Percentiles rank a stretch among this genome's conserved stretches.
Evolutionary conservation across 129 eudicot genomes (phyloP).

Genomic region (Apium graveolens): DNA sequence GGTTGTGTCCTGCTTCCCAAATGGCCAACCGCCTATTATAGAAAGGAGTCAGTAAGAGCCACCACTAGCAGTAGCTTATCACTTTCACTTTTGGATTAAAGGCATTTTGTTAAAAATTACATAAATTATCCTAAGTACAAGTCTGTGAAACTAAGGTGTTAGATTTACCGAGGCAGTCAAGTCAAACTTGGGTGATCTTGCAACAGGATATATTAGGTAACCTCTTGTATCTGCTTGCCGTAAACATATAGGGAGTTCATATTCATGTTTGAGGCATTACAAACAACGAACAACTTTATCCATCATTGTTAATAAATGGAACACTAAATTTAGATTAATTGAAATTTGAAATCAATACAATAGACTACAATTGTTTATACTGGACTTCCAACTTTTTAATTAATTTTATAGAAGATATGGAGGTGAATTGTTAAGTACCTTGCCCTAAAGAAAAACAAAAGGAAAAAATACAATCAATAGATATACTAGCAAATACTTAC

Average conservation of each 20-base stretch:
- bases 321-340: neutral
- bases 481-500: conserved; percentile 30
- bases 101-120: neutral
- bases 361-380: neutral
- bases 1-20: conserved; percentile 55
- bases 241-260: neutral
- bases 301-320: neutral
- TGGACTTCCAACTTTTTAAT: neutral
- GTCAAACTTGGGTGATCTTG: neutral
- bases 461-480: neutral
- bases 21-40: conserved; percentile 59
- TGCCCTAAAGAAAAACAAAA: neutral
- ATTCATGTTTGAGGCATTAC: neutral
- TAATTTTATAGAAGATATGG: neutral
- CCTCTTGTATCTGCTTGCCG: neutral
- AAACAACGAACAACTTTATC: neutral
- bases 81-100: neutral
- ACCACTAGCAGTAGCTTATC: neutral
- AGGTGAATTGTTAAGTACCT: neutral
- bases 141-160: neutral
- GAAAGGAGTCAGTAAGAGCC: conserved; percentile 15
- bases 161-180: neutral
- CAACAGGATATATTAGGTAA: neutral
- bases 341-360: neutral
- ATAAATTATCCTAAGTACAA: neutral